Evolutionary conservation across 495 filamentous ascomycete species (phyloP), one percentile per base, ranked within the genome.

Genomic region (Lophiostoma macrostomum): DNA sequence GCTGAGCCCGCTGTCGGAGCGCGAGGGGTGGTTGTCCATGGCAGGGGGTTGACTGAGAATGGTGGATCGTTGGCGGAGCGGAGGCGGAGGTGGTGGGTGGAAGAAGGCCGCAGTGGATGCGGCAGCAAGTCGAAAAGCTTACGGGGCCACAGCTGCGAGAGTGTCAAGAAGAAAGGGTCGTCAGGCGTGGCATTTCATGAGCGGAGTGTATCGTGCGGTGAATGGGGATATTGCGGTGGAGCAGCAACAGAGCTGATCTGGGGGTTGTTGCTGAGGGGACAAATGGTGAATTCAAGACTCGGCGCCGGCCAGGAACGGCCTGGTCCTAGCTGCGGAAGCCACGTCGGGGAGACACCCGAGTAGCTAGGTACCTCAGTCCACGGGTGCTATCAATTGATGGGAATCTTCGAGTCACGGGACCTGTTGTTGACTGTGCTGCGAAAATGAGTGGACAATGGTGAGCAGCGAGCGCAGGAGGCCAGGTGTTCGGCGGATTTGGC

Each of bases 21-120:
- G 37, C 18, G 37, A 6, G n/a, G 40, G n/a, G 31, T 28, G 53
- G 36, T 35, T 50, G 30, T 57, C 53, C 59, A 62, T 62, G 23
- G 46, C 40, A 42, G 42, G 35, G 42, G 41, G 20, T 28, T 14
- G 34, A 6, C 13, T 12, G 30, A 30, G 10, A 12, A 24, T 5
- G 27, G 29, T 11, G 18, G 14, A 23, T 35, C n/a, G 36, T 36
- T 11, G 19, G 16, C 16, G 30, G 5, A 25, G 20, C 32, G n/a
- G 23, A 28, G 11, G 28, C 22, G 20, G 38, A 20, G 38, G 25
- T 39, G 23, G 50, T 16, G 43, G 53, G 16, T 30, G 50, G 18
- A 42, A 23, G 27, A 18, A 54, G 10, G 32, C 25, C 24, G 49
- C 34, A 32, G 53, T 56, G 36, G 53, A 49, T 40, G 53, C 43